Conservation (phyloP, 2,329 filamentous ascomycete species). For the Monosporascus sp. region DNA sequence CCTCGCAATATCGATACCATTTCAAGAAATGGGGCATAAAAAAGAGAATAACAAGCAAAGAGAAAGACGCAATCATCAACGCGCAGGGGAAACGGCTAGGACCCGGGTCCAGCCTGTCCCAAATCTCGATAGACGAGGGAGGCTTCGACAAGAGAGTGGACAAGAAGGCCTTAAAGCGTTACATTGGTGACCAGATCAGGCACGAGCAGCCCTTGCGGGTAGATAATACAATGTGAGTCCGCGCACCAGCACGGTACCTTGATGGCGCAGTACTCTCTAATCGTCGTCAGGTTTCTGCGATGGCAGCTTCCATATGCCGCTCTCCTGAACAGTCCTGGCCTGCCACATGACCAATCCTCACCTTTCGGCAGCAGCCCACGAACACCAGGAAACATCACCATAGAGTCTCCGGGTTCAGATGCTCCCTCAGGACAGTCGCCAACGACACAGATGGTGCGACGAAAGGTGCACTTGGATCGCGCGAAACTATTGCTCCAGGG, state of each 20-base stretch:
- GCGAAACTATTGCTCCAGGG: slow-evolving; percentile 12
- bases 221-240: not conserved
- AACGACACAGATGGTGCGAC: slow-evolving; percentile 6
- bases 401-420: slow-evolving; percentile 1
- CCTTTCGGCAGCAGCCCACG: slow-evolving; percentile 1
- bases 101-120: slow-evolving; percentile 3
- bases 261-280: no score
- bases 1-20: slow-evolving; percentile 7
- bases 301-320: slow-evolving; percentile 8
- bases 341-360: not conserved
- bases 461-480: slow-evolving; percentile 4
- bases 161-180: slow-evolving; percentile 16
- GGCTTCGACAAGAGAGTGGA: slow-evolving; percentile 9
- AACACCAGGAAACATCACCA: slow-evolving; percentile 4
- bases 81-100: slow-evolving; percentile 10
- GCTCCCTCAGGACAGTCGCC: slow-evolving; percentile 3
- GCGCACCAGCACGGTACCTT: not conserved
- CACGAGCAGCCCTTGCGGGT: not conserved
- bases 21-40: slow-evolving; percentile 12
- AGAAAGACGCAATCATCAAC: slow-evolving; percentile 11
- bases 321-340: not conserved
- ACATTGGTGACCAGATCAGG: slow-evolving; percentile 11
- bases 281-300: slow-evolving; percentile 4
- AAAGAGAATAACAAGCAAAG: slow-evolving; percentile 7
- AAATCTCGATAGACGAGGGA: slow-evolving; percentile 9